A percentile compares a stretch with the other conserved stretches of the same genome.
phyloP scores from a whole-genome alignment of 148 eudicot genomes.

The Rhododendron simsii region DNA sequence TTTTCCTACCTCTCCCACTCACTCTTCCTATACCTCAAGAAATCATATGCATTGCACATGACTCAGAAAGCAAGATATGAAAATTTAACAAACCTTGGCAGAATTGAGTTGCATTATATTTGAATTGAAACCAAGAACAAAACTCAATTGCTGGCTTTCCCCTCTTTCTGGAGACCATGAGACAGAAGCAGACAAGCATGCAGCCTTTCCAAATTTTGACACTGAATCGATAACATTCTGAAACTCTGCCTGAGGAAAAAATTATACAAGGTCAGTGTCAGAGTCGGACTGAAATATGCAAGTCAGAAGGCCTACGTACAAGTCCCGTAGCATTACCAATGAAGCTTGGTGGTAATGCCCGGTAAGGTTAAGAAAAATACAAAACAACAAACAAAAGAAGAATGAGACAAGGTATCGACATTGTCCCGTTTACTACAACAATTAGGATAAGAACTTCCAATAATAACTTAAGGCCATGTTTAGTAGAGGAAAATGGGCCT shows the following conservation, averaged over 20 bases:
- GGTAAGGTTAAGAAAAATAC: background rate
- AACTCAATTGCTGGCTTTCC: conserved; percentile 74
- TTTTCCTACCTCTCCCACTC: background rate
- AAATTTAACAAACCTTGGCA: conserved; percentile 46
- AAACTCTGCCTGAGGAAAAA: conserved; percentile 71
- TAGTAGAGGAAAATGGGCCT: background rate
- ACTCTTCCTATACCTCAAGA: background rate
- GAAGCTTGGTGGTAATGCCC: background rate
- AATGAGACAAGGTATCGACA: background rate
- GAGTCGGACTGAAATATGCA: background rate
- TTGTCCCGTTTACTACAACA: background rate
- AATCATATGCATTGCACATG: background rate
- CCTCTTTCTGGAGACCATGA: conserved; percentile 83
- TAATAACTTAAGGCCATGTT: background rate
- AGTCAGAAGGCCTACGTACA: background rate
- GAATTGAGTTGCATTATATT: conserved; percentile 64
- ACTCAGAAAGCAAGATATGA: background rate
- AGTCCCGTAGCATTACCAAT: background rate
- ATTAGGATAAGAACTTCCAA: background rate
- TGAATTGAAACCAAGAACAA: conserved; percentile 81
- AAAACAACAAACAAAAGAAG: background rate
- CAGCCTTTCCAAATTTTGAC: conserved; percentile 65
- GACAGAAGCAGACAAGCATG: conserved; percentile 69
- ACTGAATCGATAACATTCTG: conserved; percentile 80
- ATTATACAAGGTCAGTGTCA: background rate